Evolutionary conservation across 495 filamentous ascomycete genomes (phyloP).

Genomic region (Tricharina praecox): DNA sequence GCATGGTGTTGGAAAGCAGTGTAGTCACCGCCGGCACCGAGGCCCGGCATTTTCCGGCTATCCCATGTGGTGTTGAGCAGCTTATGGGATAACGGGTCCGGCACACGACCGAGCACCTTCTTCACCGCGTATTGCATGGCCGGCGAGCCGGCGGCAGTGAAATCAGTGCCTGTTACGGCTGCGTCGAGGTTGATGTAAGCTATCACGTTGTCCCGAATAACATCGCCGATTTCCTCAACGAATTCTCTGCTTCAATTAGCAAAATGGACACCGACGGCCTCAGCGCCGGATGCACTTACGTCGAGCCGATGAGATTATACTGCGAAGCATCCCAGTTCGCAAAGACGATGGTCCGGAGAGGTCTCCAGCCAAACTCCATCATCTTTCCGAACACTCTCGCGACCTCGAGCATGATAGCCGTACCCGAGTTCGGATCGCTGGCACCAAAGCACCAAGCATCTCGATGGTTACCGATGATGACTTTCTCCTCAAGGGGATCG

Average conservation of each 20-base stretch:
- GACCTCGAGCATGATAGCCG: constrained; percentile 78
- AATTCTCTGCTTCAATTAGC: constrained; percentile 39
- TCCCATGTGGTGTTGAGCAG: constrained; percentile 63
- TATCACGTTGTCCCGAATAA: constrained; percentile 40
- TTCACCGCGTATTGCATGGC: constrained; percentile 55
- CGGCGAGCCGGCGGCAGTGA: constrained; percentile 62
- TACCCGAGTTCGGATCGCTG: constrained; percentile 70
- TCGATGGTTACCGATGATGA: constrained; percentile 85
- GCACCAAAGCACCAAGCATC: constrained; percentile 89
- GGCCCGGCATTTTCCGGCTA: constrained; percentile 38
- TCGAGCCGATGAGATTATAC: constrained; percentile 88
- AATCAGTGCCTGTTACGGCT: constrained; percentile 57
- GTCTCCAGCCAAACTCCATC: constrained; percentile 59
- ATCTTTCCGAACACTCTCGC: constrained; percentile 68
- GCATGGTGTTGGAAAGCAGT: constrained; percentile 86
- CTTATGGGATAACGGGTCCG: constrained; percentile 51
- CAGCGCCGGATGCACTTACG: too few relatives aligned
- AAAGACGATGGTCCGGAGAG: constrained; percentile 84
- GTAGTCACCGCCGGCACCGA: constrained; percentile 75
- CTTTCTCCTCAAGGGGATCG: constrained; percentile 66
- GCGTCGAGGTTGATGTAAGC: constrained; percentile 87
- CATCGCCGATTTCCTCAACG: constrained; percentile 42
- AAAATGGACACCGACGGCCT: too few relatives aligned
- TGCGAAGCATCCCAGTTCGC: constrained; percentile 87
- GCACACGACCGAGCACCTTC: constrained; percentile 52